Percentiles rank a stretch among this genome's conserved stretches.
Evolutionary conservation across 139 green algal genomes (phyloP).

Genomic region (Haematococcus sp.): DNA sequence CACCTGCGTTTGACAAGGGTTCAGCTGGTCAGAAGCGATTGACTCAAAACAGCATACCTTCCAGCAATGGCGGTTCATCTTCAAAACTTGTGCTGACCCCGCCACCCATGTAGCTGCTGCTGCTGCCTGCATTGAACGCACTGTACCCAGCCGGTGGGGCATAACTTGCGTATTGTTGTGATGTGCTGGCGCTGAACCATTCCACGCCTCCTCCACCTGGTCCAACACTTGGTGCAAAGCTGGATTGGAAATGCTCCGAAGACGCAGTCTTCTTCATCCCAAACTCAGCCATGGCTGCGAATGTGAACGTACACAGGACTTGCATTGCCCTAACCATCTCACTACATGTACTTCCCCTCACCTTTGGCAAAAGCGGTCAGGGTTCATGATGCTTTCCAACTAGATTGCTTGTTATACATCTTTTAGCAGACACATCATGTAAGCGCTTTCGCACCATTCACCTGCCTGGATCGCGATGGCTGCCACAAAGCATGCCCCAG

Average conservation of each 20-base stretch:
- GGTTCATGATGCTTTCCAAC: no score
- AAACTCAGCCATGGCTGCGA: slow-evolving; percentile 17
- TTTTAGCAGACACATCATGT: no score
- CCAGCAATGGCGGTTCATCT: slow-evolving; percentile 81
- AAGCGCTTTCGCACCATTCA: no score
- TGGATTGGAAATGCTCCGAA: neutral
- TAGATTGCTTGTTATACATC: no score
- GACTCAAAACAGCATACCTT: slow-evolving; percentile 52
- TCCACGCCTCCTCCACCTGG: slow-evolving; percentile 21
- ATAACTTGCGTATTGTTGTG: neutral
- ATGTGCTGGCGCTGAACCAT: slow-evolving; percentile 33
- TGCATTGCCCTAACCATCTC: no score
- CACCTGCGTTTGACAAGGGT: no score
- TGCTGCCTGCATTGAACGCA: slow-evolving; percentile 14
- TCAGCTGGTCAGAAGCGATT: neutral
- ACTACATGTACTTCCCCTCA: no score
- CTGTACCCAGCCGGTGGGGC: slow-evolving; percentile 10
- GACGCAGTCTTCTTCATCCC: slow-evolving; percentile 31
- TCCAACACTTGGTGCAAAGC: neutral
- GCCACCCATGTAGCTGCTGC: neutral
- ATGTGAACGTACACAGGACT: no score
- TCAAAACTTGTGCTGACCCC: slow-evolving; percentile 57
- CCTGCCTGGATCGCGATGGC: no score
- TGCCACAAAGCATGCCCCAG: neutral
- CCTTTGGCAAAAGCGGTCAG: no score